Percentiles rank a stretch among this genome's conserved stretches.
These are phyloP conservation scores for Quercus phellos DNA, from an alignment of 331 rosid species.

Conservation along the genomic window DNA sequence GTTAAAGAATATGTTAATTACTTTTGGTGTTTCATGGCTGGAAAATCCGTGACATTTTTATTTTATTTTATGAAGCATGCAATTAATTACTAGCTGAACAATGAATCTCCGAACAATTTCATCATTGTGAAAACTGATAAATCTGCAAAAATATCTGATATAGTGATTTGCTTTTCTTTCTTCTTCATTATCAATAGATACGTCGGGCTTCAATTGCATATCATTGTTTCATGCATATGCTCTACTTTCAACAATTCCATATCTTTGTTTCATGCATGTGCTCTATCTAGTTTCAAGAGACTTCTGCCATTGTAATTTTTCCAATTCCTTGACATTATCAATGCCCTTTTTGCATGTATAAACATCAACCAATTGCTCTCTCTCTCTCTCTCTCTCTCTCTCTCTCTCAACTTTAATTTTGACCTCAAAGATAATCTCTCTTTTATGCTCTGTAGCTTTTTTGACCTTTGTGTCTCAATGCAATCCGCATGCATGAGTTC, in stretches of 20 bases:
- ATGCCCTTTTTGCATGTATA: constrained; percentile 34
- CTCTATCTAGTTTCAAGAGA: constrained; percentile 22
- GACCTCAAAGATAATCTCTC: constrained; percentile 24
- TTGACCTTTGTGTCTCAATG: constrained; percentile 14
- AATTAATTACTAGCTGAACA: constrained; percentile 33
- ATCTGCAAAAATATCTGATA: constrained; percentile 51
- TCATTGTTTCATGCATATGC: background rate
- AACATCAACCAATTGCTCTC: constrained; percentile 9
- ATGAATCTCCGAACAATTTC: constrained; percentile 34
- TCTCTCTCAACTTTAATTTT: constrained; percentile 27
- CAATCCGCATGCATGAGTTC: constrained; percentile 35
- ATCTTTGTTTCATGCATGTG: constrained; percentile 37
- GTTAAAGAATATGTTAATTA: constrained; percentile 21
- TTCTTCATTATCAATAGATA: constrained; percentile 20
- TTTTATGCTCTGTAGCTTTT: constrained; percentile 14
- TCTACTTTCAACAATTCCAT: constrained; percentile 14
- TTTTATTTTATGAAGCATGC: constrained; percentile 24
- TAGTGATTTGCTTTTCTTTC: constrained; percentile 41
- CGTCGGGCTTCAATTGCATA: constrained; percentile 16
- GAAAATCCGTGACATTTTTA: constrained; percentile 46
- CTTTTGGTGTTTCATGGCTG: constrained; percentile 33
- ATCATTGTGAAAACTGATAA: constrained; percentile 58
- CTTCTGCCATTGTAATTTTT: constrained; percentile 20
- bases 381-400: constrained; percentile 4
- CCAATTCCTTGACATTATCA: constrained; percentile 14